These are phyloP conservation scores for Paraconiothyrium sp. DNA, from an alignment of 2,329 filamentous ascomycete genomes.

Conservation along the genomic window DNA sequence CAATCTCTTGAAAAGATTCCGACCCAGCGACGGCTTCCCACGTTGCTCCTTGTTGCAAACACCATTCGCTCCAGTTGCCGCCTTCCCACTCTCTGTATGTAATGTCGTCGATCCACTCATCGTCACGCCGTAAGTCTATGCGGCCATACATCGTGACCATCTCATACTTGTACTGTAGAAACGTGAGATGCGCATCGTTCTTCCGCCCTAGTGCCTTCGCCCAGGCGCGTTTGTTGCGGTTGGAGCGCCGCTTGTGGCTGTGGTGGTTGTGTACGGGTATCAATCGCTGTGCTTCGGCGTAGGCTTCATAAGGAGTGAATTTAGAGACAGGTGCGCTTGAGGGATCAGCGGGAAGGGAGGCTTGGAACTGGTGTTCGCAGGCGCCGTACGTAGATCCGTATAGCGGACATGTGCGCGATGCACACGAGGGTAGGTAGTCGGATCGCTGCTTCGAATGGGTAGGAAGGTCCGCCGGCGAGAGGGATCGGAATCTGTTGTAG, in stretches of 20 bases:
- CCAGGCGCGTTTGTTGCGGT: neutral
- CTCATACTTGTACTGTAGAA: neutral
- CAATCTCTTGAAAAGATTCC: slow-evolving; percentile 1
- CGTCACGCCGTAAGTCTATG: neutral
- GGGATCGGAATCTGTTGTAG: neutral
- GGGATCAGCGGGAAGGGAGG: slow-evolving; percentile 8
- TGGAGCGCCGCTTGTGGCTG: neutral
- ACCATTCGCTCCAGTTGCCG: slow-evolving; percentile 7
- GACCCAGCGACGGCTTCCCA: slow-evolving; percentile 2
- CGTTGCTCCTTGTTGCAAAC: neutral
- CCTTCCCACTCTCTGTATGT: neutral
- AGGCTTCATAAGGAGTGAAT: slow-evolving; percentile 17
- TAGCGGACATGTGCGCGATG: neutral
- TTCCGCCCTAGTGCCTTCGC: neutral
- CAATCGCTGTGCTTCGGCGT: slow-evolving; percentile 5
- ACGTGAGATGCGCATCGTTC: neutral
- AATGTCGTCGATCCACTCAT: neutral
- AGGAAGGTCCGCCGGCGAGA: neutral
- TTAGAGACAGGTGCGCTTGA: neutral
- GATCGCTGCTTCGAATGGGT: neutral
- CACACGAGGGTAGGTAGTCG: neutral
- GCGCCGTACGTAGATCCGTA: neutral
- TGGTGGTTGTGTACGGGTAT: neutral
- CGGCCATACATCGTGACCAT: neutral
- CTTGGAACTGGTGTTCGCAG: neutral